Conservation (phyloP, 2,329 filamentous ascomycete species). For the Nigrospora oryzae region DNA sequence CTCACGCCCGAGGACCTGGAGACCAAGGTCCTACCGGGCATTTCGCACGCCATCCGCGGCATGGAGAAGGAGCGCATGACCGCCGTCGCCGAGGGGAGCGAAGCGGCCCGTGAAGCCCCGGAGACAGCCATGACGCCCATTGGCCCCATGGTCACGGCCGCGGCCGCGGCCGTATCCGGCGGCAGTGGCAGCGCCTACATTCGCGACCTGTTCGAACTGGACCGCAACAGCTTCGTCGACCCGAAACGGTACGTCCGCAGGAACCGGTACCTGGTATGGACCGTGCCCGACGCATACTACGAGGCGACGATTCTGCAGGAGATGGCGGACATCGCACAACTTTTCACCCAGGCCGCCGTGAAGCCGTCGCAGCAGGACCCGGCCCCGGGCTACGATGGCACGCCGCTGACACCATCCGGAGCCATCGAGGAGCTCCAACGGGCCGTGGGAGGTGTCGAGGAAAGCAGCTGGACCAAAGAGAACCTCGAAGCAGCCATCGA, state of each 20-base stretch:
- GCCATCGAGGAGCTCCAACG: conserved; percentile 8
- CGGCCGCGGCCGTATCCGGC: not conserved
- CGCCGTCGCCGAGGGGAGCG: no score
- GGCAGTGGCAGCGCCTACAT: conserved; percentile 9
- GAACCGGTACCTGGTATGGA: conserved; percentile 17
- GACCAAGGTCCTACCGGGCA: conserved; percentile 1
- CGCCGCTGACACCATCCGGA: conserved; percentile 2
- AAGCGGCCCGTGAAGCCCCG: not conserved
- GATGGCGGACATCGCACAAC: not conserved
- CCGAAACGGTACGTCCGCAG: conserved; percentile 9
- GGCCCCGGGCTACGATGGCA: not conserved
- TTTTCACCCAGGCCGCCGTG: conserved; percentile 2
- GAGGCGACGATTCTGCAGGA: conserved; percentile 2
- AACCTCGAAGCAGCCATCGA: conserved; percentile 2
- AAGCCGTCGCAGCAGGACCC: not conserved
- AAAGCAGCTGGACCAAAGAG: conserved; percentile 10
- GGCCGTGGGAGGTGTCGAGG: conserved; percentile 7
- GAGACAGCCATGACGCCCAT: conserved; percentile 3
- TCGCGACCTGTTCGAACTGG: conserved; percentile 9
- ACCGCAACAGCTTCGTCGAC: conserved; percentile 7
- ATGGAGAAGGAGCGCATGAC: not conserved
- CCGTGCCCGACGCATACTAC: conserved; percentile 9
- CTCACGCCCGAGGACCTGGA: conserved; percentile 1
- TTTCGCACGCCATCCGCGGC: conserved; percentile 1
- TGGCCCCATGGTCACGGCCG: conserved; percentile 6